A percentile compares a stretch with the other conserved stretches of the same genome.
These are phyloP conservation scores for Coffea humblotiana DNA, from an alignment of 305 asterid genomes.

Conservation along the genomic window DNA sequence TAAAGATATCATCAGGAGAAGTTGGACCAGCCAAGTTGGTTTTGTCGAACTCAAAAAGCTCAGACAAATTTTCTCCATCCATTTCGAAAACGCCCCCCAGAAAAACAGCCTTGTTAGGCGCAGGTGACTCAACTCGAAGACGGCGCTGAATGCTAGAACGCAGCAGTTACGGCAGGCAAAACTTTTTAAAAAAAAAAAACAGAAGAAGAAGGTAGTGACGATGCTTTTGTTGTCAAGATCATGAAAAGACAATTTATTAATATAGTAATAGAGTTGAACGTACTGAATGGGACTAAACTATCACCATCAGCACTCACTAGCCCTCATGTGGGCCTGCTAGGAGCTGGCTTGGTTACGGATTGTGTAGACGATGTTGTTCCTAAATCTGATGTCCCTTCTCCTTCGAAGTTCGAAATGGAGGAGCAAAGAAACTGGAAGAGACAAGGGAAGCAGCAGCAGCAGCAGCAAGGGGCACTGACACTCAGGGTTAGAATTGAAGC, in stretches of 20 bases:
- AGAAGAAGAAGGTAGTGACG: neutral
- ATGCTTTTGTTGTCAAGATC: constrained; percentile 21
- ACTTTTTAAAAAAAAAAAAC: no score
- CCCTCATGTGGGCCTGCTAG: neutral
- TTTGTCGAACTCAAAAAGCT: constrained; percentile 36
- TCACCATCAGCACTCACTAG: constrained; percentile 42
- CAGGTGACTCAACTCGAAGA: neutral
- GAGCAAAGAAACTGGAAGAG: neutral
- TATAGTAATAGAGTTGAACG: constrained; percentile 15
- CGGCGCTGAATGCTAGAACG: neutral
- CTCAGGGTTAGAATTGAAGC: constrained; percentile 4
- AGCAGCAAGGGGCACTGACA: constrained; percentile 7
- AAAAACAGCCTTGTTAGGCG: constrained; percentile 1
- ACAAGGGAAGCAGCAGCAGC: neutral
- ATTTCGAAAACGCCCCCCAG: constrained; percentile 19
- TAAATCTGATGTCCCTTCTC: neutral
- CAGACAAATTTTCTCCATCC: constrained; percentile 46
- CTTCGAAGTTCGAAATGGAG: neutral
- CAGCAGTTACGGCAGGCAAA: neutral
- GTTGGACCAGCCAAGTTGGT: constrained; percentile 22
- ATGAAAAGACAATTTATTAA: constrained; percentile 19
- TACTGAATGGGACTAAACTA: constrained; percentile 57
- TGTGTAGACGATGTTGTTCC: neutral
- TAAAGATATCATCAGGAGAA: constrained; percentile 59
- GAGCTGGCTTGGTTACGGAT: neutral